Evolutionary conservation across 805 yeast species (phyloP).

Genomic region (Metschnikowia santaceciliae): DNA sequence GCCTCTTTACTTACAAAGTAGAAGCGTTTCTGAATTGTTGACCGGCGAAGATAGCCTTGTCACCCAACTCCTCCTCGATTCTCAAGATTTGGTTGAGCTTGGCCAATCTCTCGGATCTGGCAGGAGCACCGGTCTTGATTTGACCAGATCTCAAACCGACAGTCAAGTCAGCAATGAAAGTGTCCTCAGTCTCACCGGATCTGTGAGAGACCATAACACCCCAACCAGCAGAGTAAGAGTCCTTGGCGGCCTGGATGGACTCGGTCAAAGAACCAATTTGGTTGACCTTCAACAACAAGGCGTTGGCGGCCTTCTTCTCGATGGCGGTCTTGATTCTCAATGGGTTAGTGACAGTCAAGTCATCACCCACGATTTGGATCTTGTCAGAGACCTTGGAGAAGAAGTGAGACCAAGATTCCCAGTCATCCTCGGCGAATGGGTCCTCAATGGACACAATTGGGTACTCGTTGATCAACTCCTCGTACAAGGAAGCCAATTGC

Average conservation of each 20-base stretch:
- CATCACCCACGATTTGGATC: constrained; percentile 95
- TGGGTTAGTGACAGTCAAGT: constrained; percentile 98
- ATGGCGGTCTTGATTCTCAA: constrained; percentile 90
- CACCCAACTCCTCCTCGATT: constrained; percentile 98
- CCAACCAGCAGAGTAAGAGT: constrained; percentile 95
- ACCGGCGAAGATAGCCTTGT: constrained; percentile 96
- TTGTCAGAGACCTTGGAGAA: constrained; percentile 58
- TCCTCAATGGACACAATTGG: constrained; percentile 98
- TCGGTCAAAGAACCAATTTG: constrained; percentile 97
- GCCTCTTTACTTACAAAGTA: constrained; percentile 29
- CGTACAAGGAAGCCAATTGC: constrained; percentile 83
- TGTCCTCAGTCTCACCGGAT: constrained; percentile 99
- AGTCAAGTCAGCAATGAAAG: constrained; percentile 94
- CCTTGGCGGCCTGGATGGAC: constrained; percentile 95
- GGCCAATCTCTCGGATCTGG: constrained; percentile 99
- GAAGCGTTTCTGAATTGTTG: constrained; percentile 67
- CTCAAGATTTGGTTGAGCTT: constrained; percentile 97
- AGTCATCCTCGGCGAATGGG: constrained; percentile 99
- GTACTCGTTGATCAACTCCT: constrained; percentile 74
- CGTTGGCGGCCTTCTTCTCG: constrained; percentile 93
- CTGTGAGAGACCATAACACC: constrained; percentile 99
- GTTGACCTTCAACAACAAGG: constrained; percentile 94
- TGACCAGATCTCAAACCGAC: constrained; percentile 99
- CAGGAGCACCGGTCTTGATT: constrained; percentile 99
- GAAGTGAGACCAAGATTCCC: constrained; percentile 97